A percentile compares a stretch with the other conserved stretches of the same genome.
Evolutionary conservation across 805 yeast genomes (phyloP).

Genomic region (Metschnikowia drakensbergensis): DNA sequence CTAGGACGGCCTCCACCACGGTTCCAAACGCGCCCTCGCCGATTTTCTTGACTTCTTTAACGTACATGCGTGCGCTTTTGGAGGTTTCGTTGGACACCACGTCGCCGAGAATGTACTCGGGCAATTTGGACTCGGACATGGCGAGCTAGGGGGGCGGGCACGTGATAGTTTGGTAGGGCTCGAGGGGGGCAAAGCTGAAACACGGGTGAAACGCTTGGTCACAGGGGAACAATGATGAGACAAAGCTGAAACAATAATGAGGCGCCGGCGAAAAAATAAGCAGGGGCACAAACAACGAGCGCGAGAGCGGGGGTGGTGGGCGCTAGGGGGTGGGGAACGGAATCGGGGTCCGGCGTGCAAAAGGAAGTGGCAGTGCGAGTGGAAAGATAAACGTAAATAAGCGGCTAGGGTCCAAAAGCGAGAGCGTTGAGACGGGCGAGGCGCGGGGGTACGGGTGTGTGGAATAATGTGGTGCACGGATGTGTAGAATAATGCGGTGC

Average conservation of each 20-base stretch:
- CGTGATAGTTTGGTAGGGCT: not conserved
- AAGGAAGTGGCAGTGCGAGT: not conserved
- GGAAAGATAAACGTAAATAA: not conserved
- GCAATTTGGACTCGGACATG: slow-evolving; percentile 9
- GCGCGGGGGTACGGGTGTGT: slow-evolving; percentile 1
- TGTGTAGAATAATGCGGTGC: too few species aligned
- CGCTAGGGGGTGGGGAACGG: not conserved
- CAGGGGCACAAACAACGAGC: not conserved
- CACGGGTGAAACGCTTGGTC: not conserved
- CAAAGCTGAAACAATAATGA: not conserved
- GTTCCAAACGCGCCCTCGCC: slow-evolving; percentile 90
- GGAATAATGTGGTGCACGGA: not conserved
- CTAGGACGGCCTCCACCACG: slow-evolving; percentile 67
- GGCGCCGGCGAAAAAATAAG: not conserved
- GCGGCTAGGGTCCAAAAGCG: slow-evolving; percentile 3
- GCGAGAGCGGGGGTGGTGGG: not conserved
- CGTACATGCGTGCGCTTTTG: slow-evolving; percentile 55
- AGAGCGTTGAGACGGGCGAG: not conserved
- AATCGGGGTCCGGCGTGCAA: not conserved
- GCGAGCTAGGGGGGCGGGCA: not conserved
- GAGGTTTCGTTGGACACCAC: slow-evolving; percentile 61
- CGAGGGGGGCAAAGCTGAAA: not conserved
- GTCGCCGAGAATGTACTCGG: slow-evolving; percentile 35
- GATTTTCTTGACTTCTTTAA: slow-evolving; percentile 67
- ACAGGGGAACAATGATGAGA: not conserved